Evolutionary conservation across 257 asterid genomes (phyloP).

Genomic region (Orobanche coerulescens): DNA sequence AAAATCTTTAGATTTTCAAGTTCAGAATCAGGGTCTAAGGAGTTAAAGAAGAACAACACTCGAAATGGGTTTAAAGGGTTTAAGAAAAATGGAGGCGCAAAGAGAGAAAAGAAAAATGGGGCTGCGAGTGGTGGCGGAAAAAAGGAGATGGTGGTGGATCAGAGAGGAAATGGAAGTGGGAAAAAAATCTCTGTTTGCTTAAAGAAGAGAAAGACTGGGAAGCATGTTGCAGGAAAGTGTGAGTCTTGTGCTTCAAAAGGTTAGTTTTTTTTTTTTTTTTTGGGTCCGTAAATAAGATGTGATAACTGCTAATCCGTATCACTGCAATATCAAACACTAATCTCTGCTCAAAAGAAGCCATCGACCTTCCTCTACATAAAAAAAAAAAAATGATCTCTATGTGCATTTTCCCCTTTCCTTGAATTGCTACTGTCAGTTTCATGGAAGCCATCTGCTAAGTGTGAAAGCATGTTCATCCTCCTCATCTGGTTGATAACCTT

Average conservation of each 20-base stretch:
- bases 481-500: too few species aligned
- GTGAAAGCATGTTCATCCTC: too few species aligned
- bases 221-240: constrained; percentile 41
- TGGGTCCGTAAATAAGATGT: too few species aligned
- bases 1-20: constrained; percentile 54
- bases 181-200: constrained; percentile 40
- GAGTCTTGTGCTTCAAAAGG: constrained; percentile 64
- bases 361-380: too few species aligned
- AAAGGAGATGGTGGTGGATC: constrained; percentile 29
- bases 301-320: too few species aligned
- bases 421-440: too few species aligned
- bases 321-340: too few species aligned
- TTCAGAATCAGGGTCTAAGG: constrained; percentile 21
- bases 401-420: too few species aligned
- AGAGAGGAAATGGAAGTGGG: constrained; percentile 27
- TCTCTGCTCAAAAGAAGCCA: too few species aligned
- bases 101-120: constrained; percentile 31
- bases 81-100: constrained; percentile 28
- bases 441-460: too few species aligned
- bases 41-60: constrained; percentile 29
- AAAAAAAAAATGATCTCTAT: too few species aligned
- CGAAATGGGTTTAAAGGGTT: constrained; percentile 22
- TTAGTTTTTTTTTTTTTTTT: background rate
- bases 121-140: background rate
- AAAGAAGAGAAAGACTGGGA: constrained; percentile 59